Percentiles rank a stretch among this genome's conserved stretches.
Evolutionary conservation across 768 basidiomycete species (phyloP).

Genomic region (Termitomyces sp.): DNA sequence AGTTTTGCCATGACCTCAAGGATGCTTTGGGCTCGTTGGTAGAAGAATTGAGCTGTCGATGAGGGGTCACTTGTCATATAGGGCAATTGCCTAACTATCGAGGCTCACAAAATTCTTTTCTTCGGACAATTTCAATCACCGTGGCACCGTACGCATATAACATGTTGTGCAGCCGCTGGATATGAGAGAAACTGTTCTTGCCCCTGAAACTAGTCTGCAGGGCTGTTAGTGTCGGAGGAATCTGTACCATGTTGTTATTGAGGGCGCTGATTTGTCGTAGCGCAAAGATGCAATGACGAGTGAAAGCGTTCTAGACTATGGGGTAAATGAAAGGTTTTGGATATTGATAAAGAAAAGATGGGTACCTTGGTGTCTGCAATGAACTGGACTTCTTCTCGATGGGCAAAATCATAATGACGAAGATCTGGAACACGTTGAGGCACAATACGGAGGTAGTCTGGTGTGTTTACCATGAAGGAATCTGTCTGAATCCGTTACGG

Average conservation of each 20-base stretch:
- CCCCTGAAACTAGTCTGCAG: constrained; percentile 74
- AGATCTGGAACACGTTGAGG: constrained; percentile 45
- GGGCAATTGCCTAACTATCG: background rate
- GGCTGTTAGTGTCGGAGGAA: constrained; percentile 61
- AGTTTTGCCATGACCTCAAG: constrained; percentile 86
- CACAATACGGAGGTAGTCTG: background rate
- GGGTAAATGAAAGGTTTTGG: constrained; percentile 23
- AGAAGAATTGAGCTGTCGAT: constrained; percentile 69
- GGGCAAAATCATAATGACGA: constrained; percentile 55
- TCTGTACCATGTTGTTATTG: constrained; percentile 76
- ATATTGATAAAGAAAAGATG: background rate
- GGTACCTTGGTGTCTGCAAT: constrained; percentile 56
- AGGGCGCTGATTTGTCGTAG: constrained; percentile 77
- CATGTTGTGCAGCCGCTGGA: constrained; percentile 85
- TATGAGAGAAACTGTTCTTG: constrained; percentile 86
- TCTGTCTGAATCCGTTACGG: constrained; percentile 47
- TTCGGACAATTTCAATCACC: constrained; percentile 84
- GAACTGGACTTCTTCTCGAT: constrained; percentile 60
- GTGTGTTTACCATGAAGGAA: constrained; percentile 48
- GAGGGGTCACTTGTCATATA: background rate
- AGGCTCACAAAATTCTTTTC: constrained; percentile 82
- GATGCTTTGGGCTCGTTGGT: constrained; percentile 75
- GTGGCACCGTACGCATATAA: constrained; percentile 91
- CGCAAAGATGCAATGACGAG: constrained; percentile 59
- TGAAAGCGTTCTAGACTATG: constrained; percentile 63